phyloP scores from a whole-genome alignment of 2,329 filamentous ascomycete genomes.

The Sporothrix mexicana region DNA sequence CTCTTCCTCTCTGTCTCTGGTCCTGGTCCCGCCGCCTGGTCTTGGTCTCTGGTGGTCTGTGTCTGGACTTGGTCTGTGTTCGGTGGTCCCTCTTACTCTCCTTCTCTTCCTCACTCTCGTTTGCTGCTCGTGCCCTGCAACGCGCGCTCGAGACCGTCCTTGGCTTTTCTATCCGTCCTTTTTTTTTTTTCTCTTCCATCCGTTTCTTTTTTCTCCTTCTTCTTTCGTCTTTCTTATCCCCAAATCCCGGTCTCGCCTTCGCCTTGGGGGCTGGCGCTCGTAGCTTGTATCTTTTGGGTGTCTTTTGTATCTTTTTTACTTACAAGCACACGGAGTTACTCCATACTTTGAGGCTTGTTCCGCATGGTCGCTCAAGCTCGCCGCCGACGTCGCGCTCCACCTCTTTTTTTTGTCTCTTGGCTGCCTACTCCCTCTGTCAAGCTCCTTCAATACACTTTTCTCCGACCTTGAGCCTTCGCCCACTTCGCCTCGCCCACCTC shows the following conservation, averaged over 20 bases:
- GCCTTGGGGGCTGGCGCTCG: not conserved
- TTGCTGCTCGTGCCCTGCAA: slow-evolving; percentile 14
- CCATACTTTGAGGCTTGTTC: too few species aligned
- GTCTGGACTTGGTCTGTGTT: slow-evolving; percentile 24
- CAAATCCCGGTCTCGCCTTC: not conserved
- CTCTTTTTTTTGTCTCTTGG: not conserved
- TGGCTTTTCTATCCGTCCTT: not conserved
- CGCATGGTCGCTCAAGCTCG: not conserved
- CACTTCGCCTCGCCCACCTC: not conserved
- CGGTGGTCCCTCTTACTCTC: slow-evolving; percentile 12
- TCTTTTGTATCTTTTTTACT: not conserved
- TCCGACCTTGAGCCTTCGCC: not conserved
- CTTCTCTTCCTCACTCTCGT: not conserved
- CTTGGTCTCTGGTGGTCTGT: not conserved
- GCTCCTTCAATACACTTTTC: not conserved
- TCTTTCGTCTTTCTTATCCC: not conserved
- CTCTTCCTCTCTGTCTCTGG: not conserved
- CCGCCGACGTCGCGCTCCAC: slow-evolving; percentile 13
- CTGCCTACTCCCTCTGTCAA: too few species aligned
- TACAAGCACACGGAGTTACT: too few species aligned
- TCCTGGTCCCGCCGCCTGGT: not conserved
- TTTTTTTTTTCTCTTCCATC: not conserved
- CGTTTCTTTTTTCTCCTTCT: not conserved
- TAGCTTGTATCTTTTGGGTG: too few species aligned
- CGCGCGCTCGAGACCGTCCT: slow-evolving; percentile 18